Evolutionary conservation across 2,329 filamentous ascomycete species (phyloP).

Genomic region (Camptophora hylomeconis): DNA sequence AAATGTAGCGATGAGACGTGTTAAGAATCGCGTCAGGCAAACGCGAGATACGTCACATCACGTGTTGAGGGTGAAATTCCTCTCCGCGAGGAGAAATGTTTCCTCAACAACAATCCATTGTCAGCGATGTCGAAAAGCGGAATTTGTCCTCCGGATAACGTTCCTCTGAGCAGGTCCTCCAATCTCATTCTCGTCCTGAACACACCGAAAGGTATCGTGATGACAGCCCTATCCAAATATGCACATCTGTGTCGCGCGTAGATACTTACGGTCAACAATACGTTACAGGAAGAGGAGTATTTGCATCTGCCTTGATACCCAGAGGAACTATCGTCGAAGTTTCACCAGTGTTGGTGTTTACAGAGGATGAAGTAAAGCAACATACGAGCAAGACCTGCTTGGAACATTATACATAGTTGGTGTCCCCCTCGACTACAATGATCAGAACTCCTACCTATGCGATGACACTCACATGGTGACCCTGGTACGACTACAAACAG

Average conservation of each 20-base stretch:
- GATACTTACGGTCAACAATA: not conserved
- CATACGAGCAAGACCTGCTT: conserved; percentile 35
- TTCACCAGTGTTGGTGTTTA: conserved; percentile 28
- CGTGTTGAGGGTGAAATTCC: no score
- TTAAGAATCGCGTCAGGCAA: no score
- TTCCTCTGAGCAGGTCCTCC: conserved; percentile 8
- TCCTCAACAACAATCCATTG: no score
- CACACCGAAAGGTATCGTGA: conserved; percentile 16
- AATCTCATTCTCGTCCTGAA: conserved; percentile 16
- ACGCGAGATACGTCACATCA: no score
- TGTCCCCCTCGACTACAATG: no score
- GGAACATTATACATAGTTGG: conserved; percentile 42
- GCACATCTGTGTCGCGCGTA: not conserved
- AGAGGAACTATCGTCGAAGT: conserved; percentile 17
- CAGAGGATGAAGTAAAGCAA: conserved; percentile 28
- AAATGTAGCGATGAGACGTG: no score
- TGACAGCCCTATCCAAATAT: not conserved
- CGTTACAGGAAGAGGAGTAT: conserved; percentile 18
- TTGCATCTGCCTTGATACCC: conserved; percentile 16
- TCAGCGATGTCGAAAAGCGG: no score
- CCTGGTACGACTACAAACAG: no score
- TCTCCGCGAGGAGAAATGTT: no score
- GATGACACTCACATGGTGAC: no score
- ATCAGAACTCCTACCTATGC: no score
- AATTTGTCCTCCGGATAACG: not conserved